Evolutionary conservation across 2,329 filamentous ascomycete genomes (phyloP).

Genomic region (Geosmithia morbida): DNA sequence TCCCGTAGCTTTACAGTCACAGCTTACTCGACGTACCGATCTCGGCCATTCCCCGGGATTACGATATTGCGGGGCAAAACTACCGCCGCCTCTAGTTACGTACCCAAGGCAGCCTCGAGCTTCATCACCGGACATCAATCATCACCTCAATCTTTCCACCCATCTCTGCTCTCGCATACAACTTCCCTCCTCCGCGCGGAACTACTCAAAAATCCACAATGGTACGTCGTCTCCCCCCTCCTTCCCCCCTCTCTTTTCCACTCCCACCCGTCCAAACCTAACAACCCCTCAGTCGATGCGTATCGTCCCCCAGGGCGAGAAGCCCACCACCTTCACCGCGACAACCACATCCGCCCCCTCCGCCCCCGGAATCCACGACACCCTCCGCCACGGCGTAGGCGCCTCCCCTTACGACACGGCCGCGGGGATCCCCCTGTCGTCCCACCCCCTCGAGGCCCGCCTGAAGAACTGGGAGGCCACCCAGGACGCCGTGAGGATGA

Average conservation of each 20-base stretch:
- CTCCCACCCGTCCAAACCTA: constrained; percentile 4
- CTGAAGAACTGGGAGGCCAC: constrained; percentile 83
- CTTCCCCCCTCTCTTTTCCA: not conserved
- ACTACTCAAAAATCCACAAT: constrained; percentile 15
- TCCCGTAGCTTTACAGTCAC: too few relatives aligned
- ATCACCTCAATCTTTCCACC: too few relatives aligned
- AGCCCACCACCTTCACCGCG: constrained; percentile 47
- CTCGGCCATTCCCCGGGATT: not conserved
- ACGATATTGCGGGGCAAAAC: not conserved
- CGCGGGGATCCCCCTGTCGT: constrained; percentile 32
- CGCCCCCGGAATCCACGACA: constrained; percentile 86
- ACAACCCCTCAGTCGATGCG: constrained; percentile 57
- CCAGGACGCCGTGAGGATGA: constrained; percentile 79
- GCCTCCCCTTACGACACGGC: constrained; percentile 38
- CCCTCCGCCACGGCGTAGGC: constrained; percentile 70
- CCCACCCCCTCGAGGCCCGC: constrained; percentile 84
- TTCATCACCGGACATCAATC: constrained; percentile 5
- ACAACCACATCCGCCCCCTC: constrained; percentile 65
- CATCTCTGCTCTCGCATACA: not conserved
- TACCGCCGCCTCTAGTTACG: not conserved
- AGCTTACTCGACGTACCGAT: not conserved
- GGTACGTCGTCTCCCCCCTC: constrained; percentile 21
- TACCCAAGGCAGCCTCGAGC: constrained; percentile 5
- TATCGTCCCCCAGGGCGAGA: constrained; percentile 64
- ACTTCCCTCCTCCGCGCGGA: constrained; percentile 2